These are phyloP conservation scores for Penicillium canariense DNA, from an alignment of 495 filamentous ascomycete genomes.

Conservation along the genomic window DNA sequence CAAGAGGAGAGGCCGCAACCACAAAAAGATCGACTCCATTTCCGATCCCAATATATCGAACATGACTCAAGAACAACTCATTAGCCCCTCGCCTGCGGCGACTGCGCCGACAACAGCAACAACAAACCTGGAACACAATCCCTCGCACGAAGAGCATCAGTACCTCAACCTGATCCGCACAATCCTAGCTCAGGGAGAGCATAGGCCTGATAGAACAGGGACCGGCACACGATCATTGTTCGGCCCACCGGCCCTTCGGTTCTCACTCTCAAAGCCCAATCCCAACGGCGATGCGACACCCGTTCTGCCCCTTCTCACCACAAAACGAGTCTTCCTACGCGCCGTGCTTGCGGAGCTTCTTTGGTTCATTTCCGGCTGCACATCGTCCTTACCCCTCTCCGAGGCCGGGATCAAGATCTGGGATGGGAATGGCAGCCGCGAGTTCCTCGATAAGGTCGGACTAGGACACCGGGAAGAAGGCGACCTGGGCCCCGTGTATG, in stretches of 20 bases:
- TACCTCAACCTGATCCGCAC: constrained; percentile 73
- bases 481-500: constrained; percentile 94
- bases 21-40: not conserved
- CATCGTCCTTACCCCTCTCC: constrained; percentile 71
- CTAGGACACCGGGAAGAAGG: constrained; percentile 75
- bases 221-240: constrained; percentile 90
- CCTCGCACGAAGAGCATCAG: constrained; percentile 68
- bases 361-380: constrained; percentile 88
- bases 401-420: constrained; percentile 88
- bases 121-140: constrained; percentile 17
- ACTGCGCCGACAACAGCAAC: not conserved
- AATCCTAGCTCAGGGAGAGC: constrained; percentile 73
- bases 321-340: constrained; percentile 91
- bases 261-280: constrained; percentile 65
- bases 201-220: constrained; percentile 83
- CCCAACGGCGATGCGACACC: constrained; percentile 40
- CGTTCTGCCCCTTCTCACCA: constrained; percentile 88
- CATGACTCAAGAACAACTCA: constrained; percentile 28
- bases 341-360: constrained; percentile 92
- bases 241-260: constrained; percentile 80
- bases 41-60: constrained; percentile 9
- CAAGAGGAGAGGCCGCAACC: not conserved
- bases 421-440: constrained; percentile 93
- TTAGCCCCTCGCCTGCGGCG: constrained; percentile 13
- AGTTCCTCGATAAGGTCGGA: constrained; percentile 80